These are phyloP conservation scores for Oryza brachyantha DNA, from an alignment of 176 grass and related monocot genomes.

Conservation along the genomic window DNA sequence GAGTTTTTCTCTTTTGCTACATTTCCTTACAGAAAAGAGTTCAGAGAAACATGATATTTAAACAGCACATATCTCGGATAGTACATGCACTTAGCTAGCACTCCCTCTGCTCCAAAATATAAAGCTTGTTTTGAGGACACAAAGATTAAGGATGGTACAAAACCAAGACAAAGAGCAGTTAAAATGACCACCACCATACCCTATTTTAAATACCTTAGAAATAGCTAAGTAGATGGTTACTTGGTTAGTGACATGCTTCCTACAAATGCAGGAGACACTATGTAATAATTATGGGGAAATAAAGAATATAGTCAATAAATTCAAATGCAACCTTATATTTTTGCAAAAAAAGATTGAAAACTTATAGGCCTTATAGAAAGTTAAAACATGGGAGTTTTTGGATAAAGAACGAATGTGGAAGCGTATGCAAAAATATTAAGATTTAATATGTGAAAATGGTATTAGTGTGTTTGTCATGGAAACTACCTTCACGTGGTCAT, in stretches of 20 bases:
- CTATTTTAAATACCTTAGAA: background rate
- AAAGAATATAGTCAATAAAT: background rate
- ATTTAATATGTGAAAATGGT: background rate
- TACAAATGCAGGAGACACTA: background rate
- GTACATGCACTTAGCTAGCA: background rate
- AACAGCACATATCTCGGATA: background rate
- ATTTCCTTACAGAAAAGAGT: constrained; percentile 6
- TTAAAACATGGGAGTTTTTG: too few species aligned
- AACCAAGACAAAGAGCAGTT: background rate
- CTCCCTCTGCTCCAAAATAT: background rate
- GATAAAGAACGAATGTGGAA: background rate
- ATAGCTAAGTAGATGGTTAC: background rate
- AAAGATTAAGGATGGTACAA: background rate
- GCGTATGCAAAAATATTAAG: background rate
- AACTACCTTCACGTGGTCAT: background rate
- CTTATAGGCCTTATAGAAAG: background rate
- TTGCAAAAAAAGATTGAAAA: background rate
- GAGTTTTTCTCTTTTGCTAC: background rate
- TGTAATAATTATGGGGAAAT: background rate
- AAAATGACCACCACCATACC: background rate
- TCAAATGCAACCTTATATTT: background rate
- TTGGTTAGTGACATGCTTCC: background rate
- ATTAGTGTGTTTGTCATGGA: background rate
- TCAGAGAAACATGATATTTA: background rate
- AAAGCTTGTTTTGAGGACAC: background rate